Conservation (phyloP, 352 stramenopile species). For the Phytophthora pinifolia region DNA sequence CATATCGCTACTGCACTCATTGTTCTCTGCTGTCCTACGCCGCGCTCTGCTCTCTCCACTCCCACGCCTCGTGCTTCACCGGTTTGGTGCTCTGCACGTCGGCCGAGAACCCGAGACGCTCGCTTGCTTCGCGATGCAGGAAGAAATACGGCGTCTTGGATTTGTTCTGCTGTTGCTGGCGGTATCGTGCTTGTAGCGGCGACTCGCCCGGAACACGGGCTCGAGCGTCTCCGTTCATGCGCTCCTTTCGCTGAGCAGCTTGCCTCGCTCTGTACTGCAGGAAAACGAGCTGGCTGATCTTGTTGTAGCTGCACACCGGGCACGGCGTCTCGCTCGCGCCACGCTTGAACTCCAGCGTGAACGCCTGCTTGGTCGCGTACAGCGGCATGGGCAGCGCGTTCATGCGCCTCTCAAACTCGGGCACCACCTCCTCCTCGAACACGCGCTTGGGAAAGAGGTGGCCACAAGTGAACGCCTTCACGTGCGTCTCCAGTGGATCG, state of each 20-base stretch:
- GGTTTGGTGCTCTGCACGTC: conserved; percentile 12
- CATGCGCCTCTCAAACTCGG: conserved; percentile 84
- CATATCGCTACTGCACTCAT: too few species aligned
- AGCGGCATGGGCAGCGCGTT: conserved; percentile 57
- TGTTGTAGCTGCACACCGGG: conserved; percentile 81
- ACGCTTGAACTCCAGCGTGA: conserved; percentile 67
- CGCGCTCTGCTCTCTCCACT: conserved; percentile 35
- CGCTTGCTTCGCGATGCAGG: conserved; percentile 45
- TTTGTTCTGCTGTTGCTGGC: conserved; percentile 9
- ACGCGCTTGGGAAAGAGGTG: conserved; percentile 86
- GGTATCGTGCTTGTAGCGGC: background rate
- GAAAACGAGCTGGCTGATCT: conserved; percentile 64
- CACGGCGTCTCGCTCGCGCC: conserved; percentile 69
- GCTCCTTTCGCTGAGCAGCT: background rate
- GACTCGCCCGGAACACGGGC: background rate
- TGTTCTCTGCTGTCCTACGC: conserved; percentile 7
- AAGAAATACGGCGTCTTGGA: conserved; percentile 52
- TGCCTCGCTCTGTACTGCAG: conserved; percentile 29
- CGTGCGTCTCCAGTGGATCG: conserved; percentile 84
- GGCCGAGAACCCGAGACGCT: conserved; percentile 28
- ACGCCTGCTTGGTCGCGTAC: conserved; percentile 62
- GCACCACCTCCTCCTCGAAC: conserved; percentile 83
- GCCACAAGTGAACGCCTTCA: conserved; percentile 82
- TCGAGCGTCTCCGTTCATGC: background rate
- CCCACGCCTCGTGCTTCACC: conserved; percentile 46